phyloP scores from a whole-genome alignment of 2,329 filamentous ascomycete species.

The Magnaporthiopsis rhizophila region DNA sequence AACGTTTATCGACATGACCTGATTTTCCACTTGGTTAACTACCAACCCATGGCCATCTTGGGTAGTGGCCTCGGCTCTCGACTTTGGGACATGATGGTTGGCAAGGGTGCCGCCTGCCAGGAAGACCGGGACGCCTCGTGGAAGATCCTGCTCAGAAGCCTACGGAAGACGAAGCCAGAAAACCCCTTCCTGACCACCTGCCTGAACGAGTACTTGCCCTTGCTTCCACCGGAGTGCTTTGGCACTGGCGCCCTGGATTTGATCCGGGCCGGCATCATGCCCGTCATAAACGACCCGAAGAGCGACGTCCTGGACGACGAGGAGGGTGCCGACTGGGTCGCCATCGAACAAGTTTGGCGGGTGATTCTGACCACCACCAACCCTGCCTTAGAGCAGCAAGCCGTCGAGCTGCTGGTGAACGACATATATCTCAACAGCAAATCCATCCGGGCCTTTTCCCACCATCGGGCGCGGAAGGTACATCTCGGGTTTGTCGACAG shows the following conservation, averaged over 20 bases:
- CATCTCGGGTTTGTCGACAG: conserved; percentile 66
- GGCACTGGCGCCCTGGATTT: conserved; percentile 57
- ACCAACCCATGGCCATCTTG: conserved; percentile 55
- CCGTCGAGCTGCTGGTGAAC: conserved; percentile 61
- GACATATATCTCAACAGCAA: conserved; percentile 58
- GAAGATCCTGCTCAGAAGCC: conserved; percentile 45
- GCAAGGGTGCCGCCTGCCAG: conserved; percentile 48
- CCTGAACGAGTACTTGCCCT: conserved; percentile 48
- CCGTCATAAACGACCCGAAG: conserved; percentile 34
- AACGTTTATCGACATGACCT: conserved; percentile 50
- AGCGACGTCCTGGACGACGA: conserved; percentile 39
- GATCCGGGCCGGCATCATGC: conserved; percentile 42
- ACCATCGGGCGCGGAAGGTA: conserved; percentile 42
- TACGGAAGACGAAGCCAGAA: conserved; percentile 32
- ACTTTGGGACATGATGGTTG: conserved; percentile 69
- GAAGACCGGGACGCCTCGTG: conserved; percentile 61
- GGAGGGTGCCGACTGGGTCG: conserved; percentile 42
- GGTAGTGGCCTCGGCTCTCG: conserved; percentile 46
- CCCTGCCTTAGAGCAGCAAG: conserved; percentile 56
- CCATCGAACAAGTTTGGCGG: conserved; percentile 71
- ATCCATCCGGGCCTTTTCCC: conserved; percentile 40
- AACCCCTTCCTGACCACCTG: conserved; percentile 50
- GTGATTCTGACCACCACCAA: conserved; percentile 64
- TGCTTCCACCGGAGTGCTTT: conserved; percentile 48
- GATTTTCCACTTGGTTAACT: conserved; percentile 47